Evolutionary conservation across 2,329 filamentous ascomycete species (phyloP), one percentile per base, ranked within the genome.

Genomic region (Ilyonectria mors-panacis): DNA sequence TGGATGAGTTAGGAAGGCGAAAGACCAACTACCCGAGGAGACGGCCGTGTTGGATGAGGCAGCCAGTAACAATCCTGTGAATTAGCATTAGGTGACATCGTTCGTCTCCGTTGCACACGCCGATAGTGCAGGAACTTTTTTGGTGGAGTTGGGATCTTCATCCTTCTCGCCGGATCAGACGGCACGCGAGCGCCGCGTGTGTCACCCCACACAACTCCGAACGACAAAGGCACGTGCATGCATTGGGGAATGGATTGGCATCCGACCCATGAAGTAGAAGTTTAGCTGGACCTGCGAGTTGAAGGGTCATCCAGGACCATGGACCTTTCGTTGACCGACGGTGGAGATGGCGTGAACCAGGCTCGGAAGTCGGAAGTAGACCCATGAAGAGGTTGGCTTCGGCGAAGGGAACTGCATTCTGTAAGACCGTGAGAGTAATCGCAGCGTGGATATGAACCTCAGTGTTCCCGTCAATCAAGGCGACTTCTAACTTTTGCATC

Each of bases 161-260:
- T 50, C 26, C 30, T 39, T 28, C 23, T 17, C 55, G n/a, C 57
- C 72, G 72, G 72, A 74, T 74, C 48, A 66, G 47, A 62, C 72
- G 72, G 72, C 72, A 74, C 69, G 42, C 42, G 23, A 63, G 59
- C 65, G 56, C 39, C 61, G 28, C 58, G 39, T 59, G 60, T 57
- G 35, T 57, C 45, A 15, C 23, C 23, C 30, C 60, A 26, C 23
- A 37, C 37, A 8, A 8, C 19, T 10, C 54, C 9, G 48, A 23
- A n/a, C 42, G 30, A 39, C 35, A 19, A n/a, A 28, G 19, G 56
- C 72, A 74, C 72, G 72, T 74, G 72, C 56, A 35, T 19, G 19
- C 9, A 17, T 15, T 33, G 28, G 37, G 15, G 13, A 26, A 35
- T 63, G 63, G 39, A 74, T 74, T 68, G 70, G 72, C 53, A 26